Base-by-base conservation (phyloP, 129 eudicot species). In the Chrysanthemum seticuspe region DNA sequence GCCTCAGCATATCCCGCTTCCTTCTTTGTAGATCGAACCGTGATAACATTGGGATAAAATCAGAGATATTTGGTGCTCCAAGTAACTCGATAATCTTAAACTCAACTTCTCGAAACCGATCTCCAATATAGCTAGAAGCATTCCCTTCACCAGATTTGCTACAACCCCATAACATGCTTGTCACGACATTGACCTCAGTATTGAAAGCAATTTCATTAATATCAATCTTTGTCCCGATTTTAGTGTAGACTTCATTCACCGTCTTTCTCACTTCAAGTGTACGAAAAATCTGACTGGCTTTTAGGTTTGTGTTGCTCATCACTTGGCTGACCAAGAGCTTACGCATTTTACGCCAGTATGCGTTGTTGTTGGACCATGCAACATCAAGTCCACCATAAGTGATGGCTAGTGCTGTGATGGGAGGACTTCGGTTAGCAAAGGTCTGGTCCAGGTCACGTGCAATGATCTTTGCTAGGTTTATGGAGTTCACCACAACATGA, bases 1-100 rank as follows among this genome's bases (percentile, higher is more conserved):
- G 64, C 59, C 16, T 64, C 80, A 69, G 75, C 89, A 85, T 85
- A 31, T 72, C 82, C 15, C 63, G 16, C 19, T 66, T 53, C 13
- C 75, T 75, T 53, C 87, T 70, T 18, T 79, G 87, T 16, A 80
- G 72, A 44, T 83, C 82, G 58, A 83, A 65, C 82, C 79, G 56
- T 0, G 78, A 74, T 11, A 83, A 53, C 25, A 65, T 71, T 12
- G 84, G 87, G 15, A 83, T 79, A 13, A 66, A 83, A 76, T 83
- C 87, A 0, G 84, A 82, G 8, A 83, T 57, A 25, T 76, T 79
- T 47, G 68, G 79, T 18, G 52, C 67, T 18, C 47, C 84, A n/a
- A 83, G 10, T 15, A 79, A 13, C 77, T 83, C 77, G 16, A 76
- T 45, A 53, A 83, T 71, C 84, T 79, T 83, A 72, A 62, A 67